Evolutionary conservation across 1,139 yeast species (phyloP), one percentile per base, ranked within the genome.

Genomic region (Pichia sp.): DNA sequence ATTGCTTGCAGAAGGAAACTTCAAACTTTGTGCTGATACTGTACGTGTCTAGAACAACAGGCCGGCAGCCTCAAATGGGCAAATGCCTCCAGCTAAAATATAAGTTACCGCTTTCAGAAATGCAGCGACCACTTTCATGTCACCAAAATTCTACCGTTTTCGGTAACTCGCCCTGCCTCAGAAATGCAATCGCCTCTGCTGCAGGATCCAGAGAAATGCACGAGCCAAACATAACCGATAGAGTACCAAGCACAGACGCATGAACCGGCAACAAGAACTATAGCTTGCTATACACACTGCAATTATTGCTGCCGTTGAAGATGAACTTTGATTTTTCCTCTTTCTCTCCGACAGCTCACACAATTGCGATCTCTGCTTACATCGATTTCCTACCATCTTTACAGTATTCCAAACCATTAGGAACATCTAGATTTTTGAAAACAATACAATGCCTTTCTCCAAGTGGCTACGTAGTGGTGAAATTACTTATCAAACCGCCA

Each of bases 321-420:
- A 90, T 91, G 97, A 97, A 97, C 18, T 89, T 88, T 21, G 86
- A 87, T 66, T 72, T 91, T 59, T 90, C 97, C 4, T 73, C 87
- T 46, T 71, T 89, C 64, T 89, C 96, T 28, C 96, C 96, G 6
- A 82, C 93, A 13, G 90, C 97, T 3, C 91, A 95, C 4, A 87
- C 97, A 1, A 88, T 93, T 62, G 96, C 96, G 12, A 77, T 90
- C 4, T 90, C 95, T 31, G 91, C 98, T 1, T 93, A 91, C 62
- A 80, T 93, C 39, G 69, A 66, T 61, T 89, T 87, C 49, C 73
- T 93, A 23, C 82, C 81, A 30, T 82, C 83, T 55, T 75, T 87
- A 48, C 91, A 87, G 60, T 91, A 87, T 65, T 76, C 85, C 8
- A 82, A 85, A 50, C 83, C 81, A 51, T 70, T 88, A 48, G 83